Percentiles rank a stretch among this genome's conserved stretches.
phyloP scores from a whole-genome alignment of 2,329 filamentous ascomycete genomes.

The Zymoseptoria ardabiliae region DNA sequence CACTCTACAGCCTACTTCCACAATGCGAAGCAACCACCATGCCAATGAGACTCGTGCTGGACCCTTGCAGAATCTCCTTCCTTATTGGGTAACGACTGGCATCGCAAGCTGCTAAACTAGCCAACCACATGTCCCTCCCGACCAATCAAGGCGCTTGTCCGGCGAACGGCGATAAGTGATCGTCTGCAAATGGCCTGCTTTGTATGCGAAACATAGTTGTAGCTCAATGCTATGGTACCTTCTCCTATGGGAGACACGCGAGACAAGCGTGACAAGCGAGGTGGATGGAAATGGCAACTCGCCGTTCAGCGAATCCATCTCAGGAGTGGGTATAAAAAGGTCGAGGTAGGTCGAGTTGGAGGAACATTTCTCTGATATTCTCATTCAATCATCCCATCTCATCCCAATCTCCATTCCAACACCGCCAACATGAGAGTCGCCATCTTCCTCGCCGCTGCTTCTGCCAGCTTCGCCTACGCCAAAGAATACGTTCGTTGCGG shows the following conservation, averaged over 20 bases:
- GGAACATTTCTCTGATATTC: not conserved
- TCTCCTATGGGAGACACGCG: not conserved
- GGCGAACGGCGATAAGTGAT: not conserved
- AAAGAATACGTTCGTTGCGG: slow-evolving; percentile 6
- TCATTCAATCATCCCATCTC: not conserved
- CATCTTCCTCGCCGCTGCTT: not conserved
- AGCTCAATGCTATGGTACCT: not conserved
- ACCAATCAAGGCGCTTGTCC: not conserved
- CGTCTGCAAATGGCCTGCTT: not conserved
- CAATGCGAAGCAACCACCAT: not conserved
- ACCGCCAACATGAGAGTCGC: slow-evolving; percentile 3
- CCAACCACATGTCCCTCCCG: not conserved
- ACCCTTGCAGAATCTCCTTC: not conserved
- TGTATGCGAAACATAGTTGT: not conserved
- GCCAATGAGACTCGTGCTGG: not conserved
- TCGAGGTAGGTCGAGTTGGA: not conserved
- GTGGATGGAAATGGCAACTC: not conserved
- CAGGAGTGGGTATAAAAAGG: not conserved
- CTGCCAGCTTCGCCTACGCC: not conserved
- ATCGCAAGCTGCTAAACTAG: not conserved
- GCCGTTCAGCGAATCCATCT: not conserved
- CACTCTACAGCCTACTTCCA: not conserved
- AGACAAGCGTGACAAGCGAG: not conserved
- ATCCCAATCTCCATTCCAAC: not conserved
- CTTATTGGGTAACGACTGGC: not conserved